Percentiles rank a stretch among this genome's conserved stretches.
Conservation (phyloP, 108 stramenopile species). For the Conticribra guillardii region DNA sequence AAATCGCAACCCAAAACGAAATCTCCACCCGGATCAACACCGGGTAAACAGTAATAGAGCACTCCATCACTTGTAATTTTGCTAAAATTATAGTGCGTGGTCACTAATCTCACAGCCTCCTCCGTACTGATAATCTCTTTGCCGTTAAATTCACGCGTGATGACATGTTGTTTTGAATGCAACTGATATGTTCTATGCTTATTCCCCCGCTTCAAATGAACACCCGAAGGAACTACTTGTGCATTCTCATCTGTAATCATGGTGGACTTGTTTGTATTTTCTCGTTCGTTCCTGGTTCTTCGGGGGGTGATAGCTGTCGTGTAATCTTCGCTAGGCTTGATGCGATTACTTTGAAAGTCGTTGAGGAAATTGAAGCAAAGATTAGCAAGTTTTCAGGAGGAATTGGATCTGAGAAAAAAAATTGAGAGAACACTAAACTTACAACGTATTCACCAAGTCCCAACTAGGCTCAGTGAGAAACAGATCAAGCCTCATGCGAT, state of each 20-base stretch:
- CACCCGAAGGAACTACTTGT: neutral
- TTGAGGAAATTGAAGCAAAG: neutral
- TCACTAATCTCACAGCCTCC: conserved; percentile 7
- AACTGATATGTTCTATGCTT: conserved; percentile 13
- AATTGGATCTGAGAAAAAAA: neutral
- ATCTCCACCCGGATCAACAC: neutral
- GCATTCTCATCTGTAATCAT: neutral
- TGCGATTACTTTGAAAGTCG: neutral
- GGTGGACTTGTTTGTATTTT: too few species aligned
- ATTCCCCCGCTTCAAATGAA: neutral
- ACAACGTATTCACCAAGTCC: conserved; percentile 30
- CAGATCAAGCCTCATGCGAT: conserved; percentile 31
- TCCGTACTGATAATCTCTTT: conserved; percentile 5
- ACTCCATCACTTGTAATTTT: conserved; percentile 1
- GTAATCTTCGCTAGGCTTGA: too few species aligned
- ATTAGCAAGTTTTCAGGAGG: neutral
- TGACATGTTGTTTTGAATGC: conserved; percentile 3
- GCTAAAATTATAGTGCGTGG: conserved; percentile 11
- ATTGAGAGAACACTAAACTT: conserved; percentile 7
- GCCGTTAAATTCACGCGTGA: conserved; percentile 6
- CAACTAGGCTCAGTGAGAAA: conserved; percentile 13
- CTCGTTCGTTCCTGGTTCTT: too few species aligned
- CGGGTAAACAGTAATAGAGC: conserved; percentile 3
- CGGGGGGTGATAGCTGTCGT: too few species aligned
- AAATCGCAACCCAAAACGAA: conserved; percentile 3